These are phyloP conservation scores for Arabidopsis hybrid DNA, from an alignment of 441 rosid genomes.

Conservation along the genomic window DNA sequence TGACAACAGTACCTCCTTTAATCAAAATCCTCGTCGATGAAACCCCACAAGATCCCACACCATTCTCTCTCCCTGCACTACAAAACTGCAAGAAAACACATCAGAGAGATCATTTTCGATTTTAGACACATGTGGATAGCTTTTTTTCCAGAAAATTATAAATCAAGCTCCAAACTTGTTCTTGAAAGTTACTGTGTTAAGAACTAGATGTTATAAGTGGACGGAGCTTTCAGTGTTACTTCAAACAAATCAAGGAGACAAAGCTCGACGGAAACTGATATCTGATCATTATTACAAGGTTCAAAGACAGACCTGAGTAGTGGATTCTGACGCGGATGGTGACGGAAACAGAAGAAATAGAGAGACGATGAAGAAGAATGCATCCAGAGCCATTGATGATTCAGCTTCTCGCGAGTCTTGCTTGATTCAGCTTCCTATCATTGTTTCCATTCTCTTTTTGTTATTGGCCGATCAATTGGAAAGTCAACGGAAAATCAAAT, in stretches of 20 bases:
- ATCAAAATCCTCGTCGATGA: conserved; percentile 76
- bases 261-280: conserved; percentile 10
- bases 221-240: conserved; percentile 21
- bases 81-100: conserved; percentile 58
- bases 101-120: conserved; percentile 1
- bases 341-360: conserved; percentile 36
- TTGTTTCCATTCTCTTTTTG: neutral
- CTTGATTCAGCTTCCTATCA: neutral
- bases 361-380: conserved; percentile 28
- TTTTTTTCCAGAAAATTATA: neutral
- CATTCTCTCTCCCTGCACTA: conserved; percentile 58
- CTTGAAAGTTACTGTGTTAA: conserved; percentile 2
- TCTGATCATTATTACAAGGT: neutral
- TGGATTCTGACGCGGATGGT: conserved; percentile 29
- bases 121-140: no score
- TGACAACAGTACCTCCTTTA: conserved; percentile 90
- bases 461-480: conserved; percentile 17
- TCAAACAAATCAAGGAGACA: neutral
- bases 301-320: conserved; percentile 41
- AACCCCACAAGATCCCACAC: conserved; percentile 55
- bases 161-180: conserved; percentile 14
- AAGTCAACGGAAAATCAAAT: neutral
- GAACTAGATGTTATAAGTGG: neutral
- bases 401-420: neutral
- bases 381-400: conserved; percentile 40